A percentile compares a stretch with the other conserved stretches of the same genome.
These are phyloP conservation scores for Globisporangium sylvaticum DNA, from an alignment of 352 stramenopile genomes.

Conservation along the genomic window DNA sequence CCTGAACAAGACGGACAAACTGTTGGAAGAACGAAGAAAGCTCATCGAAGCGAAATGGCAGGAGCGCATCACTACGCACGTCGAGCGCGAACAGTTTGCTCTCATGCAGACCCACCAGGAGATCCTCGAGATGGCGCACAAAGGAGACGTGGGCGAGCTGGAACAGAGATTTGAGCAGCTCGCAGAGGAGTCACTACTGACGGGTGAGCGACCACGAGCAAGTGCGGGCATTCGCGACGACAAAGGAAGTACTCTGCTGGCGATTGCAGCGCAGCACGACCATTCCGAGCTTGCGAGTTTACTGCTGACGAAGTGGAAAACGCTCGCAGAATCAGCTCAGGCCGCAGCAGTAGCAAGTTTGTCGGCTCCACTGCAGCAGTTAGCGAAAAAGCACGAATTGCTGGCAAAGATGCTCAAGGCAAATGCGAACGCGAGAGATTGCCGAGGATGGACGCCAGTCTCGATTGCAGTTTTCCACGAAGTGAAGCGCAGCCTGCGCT, in stretches of 20 bases:
- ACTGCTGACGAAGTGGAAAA: constrained; percentile 66
- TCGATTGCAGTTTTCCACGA: constrained; percentile 88
- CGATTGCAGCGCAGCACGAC: constrained; percentile 70
- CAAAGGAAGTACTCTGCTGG: constrained; percentile 70
- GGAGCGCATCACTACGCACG: constrained; percentile 78
- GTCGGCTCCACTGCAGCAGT: constrained; percentile 23
- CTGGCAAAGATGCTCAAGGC: constrained; percentile 52
- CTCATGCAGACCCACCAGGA: constrained; percentile 81
- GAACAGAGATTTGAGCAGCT: constrained; percentile 65
- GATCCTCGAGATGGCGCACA: constrained; percentile 45
- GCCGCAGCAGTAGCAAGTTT: constrained; percentile 22
- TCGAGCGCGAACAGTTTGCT: constrained; percentile 81
- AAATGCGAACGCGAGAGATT: constrained; percentile 72
- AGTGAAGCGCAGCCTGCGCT: constrained; percentile 56
- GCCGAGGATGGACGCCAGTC: constrained; percentile 83
- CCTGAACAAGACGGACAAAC: constrained; percentile 53
- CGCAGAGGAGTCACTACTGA: constrained; percentile 61
- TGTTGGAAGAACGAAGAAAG: constrained; percentile 57
- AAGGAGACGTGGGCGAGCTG: constrained; percentile 44
- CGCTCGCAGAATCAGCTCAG: constrained; percentile 20
- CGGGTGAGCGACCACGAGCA: constrained; percentile 53
- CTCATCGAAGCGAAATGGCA: constrained; percentile 82
- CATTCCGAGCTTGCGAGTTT: constrained; percentile 52
- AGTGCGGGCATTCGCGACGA: constrained; percentile 76
- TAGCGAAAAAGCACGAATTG: constrained; percentile 24